Conservation (phyloP, 2,329 filamentous ascomycete genomes). For the Thelonectria rubi region DNA sequence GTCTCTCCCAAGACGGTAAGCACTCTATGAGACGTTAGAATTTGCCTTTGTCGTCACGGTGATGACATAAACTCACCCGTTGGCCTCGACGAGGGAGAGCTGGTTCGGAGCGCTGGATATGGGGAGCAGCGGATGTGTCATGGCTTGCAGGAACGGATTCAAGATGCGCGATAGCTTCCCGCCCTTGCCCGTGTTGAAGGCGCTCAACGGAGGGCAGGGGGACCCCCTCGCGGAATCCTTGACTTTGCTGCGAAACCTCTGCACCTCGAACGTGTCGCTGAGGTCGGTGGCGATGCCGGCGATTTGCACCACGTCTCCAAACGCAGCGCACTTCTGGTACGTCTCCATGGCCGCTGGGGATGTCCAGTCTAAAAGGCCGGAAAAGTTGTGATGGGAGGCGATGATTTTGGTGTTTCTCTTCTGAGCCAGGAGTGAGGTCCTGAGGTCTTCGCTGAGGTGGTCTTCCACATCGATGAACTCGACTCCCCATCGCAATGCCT, state of each 20-base stretch:
- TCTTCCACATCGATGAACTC: constrained; percentile 29
- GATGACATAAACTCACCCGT: constrained; percentile 11
- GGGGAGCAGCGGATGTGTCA: constrained; percentile 24
- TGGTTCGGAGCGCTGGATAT: constrained; percentile 25
- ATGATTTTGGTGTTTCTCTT: constrained; percentile 19
- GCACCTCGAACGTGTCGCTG: constrained; percentile 23
- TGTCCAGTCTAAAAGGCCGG: constrained; percentile 21
- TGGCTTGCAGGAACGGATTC: constrained; percentile 26
- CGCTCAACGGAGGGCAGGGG: constrained; percentile 10
- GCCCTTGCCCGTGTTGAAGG: constrained; percentile 22
- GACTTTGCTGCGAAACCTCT: constrained; percentile 18
- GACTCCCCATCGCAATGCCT: constrained; percentile 21
- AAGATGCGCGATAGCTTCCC: constrained; percentile 27
- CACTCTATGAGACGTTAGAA: constrained; percentile 14
- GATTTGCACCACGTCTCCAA: constrained; percentile 27
- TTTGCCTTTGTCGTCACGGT: background rate
- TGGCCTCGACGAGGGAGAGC: constrained; percentile 25
- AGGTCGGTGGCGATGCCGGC: constrained; percentile 22
- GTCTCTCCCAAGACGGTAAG: constrained; percentile 23
- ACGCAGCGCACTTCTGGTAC: constrained; percentile 17
- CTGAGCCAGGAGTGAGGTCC: background rate
- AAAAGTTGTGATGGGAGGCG: constrained; percentile 27
- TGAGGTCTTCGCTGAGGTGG: constrained; percentile 5
- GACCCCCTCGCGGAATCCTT: background rate
- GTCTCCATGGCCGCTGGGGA: background rate